Evolutionary conservation across 2,329 filamentous ascomycete genomes (phyloP).

Genomic region (Dendrostoma leiphaemia): DNA sequence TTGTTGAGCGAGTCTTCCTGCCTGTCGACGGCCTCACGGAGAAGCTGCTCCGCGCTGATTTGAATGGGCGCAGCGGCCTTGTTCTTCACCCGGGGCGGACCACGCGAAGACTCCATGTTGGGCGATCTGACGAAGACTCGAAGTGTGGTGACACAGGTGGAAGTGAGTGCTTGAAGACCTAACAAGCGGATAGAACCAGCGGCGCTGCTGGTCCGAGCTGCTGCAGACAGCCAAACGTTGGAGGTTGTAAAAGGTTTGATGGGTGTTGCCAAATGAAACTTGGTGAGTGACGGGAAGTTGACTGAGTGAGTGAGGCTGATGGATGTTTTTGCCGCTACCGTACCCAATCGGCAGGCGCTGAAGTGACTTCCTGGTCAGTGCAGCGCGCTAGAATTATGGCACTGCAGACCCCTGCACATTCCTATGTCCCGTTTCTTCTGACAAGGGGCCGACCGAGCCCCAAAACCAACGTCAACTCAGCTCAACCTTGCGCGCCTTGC

Average conservation of each 20-base stretch:
- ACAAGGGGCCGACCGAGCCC: not conserved
- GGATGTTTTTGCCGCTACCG: conserved; percentile 7
- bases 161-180: not conserved
- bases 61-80: conserved; percentile 89
- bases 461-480: not conserved
- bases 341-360: not conserved
- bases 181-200: not conserved
- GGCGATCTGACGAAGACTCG: conserved; percentile 5
- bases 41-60: conserved; percentile 94
- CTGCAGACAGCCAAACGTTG: not conserved
- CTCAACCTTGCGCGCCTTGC: not conserved
- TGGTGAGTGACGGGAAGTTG: too few species aligned
- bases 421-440: not conserved
- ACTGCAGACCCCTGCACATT: conserved; percentile 2
- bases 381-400: conserved; percentile 9
- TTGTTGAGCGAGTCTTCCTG: conserved; percentile 87
- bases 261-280: too few species aligned
- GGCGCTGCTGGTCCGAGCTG: not conserved
- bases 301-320: conserved; percentile 1
- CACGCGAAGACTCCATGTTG: conserved; percentile 85
- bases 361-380: not conserved
- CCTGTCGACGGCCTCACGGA: conserved; percentile 94
- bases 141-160: not conserved
- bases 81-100: conserved; percentile 96
- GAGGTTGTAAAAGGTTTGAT: not conserved